Conservation (phyloP, 108 stramenopile genomes). For the Aurantiochytrium sp. region DNA sequence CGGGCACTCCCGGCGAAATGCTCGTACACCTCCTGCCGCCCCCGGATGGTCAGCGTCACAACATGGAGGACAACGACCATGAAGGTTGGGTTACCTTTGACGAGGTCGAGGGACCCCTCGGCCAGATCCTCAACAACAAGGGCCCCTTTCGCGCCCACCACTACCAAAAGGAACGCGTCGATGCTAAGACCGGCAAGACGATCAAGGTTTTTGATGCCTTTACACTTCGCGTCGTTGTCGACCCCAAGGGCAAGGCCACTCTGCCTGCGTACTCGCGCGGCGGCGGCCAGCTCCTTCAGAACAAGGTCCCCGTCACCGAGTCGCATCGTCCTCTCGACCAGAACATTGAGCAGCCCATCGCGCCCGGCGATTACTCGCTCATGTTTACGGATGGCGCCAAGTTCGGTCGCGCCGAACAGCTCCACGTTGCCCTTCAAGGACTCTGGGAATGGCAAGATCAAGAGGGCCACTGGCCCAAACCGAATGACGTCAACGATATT, state of each 20-base stretch:
- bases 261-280: constrained; percentile 33
- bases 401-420: constrained; percentile 45
- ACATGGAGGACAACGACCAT: constrained; percentile 44
- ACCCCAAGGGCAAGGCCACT: not conserved
- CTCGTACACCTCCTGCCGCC: not conserved
- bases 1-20: not conserved
- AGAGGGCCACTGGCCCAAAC: constrained; percentile 30
- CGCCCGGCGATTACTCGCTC: constrained; percentile 33
- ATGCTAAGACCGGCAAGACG: constrained; percentile 28
- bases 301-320: constrained; percentile 33
- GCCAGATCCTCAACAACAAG: not conserved
- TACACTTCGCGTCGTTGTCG: constrained; percentile 25
- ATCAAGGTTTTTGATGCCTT: constrained; percentile 41
- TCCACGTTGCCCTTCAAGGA: constrained; percentile 47
- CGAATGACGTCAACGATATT: constrained; percentile 27
- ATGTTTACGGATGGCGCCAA: constrained; percentile 44
- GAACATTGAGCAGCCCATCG: constrained; percentile 37
- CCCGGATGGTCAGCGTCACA: constrained; percentile 36
- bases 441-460: constrained; percentile 37
- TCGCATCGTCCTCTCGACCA: constrained; percentile 31
- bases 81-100: constrained; percentile 35
- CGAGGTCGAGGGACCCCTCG: constrained; percentile 8
- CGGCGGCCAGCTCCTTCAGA: constrained; percentile 45
- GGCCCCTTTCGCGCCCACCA: constrained; percentile 9
- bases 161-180: constrained; percentile 39